Conservation (phyloP, 345 rosid genomes). For the Citrus trifoliata region DNA sequence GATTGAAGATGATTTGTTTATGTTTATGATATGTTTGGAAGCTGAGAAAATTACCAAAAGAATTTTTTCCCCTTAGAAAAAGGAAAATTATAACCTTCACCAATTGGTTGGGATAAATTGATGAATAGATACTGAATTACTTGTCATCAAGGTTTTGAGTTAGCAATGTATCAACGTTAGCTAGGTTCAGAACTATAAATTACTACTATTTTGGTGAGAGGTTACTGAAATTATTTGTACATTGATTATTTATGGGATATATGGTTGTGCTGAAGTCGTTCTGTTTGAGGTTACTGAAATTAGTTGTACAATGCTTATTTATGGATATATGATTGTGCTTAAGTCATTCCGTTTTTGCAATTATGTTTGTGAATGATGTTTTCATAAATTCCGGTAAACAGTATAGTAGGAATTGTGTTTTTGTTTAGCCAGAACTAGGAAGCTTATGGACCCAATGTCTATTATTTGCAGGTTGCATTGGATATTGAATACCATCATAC, state of each 20-base stretch:
- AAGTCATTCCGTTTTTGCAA: neutral
- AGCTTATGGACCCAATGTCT: neutral
- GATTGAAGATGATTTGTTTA: neutral
- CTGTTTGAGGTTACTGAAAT: neutral
- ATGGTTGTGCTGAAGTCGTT: neutral
- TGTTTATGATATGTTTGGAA: neutral
- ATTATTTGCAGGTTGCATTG: conserved; percentile 71
- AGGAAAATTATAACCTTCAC: neutral
- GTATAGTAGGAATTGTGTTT: neutral
- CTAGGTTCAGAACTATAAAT: neutral
- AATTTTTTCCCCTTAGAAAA: neutral
- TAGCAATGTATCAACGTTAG: no score
- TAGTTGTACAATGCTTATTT: neutral
- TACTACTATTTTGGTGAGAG: neutral
- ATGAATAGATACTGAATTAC: neutral
- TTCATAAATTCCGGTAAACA: neutral
- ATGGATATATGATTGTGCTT: neutral
- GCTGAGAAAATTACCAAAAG: neutral
- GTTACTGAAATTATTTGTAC: neutral
- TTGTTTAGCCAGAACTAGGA: neutral
- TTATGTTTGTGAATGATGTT: neutral
- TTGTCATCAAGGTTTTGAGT: no score
- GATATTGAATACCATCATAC: conserved; percentile 96
- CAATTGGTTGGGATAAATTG: neutral
- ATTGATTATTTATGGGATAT: neutral